These are phyloP conservation scores for Echites panduratus DNA, from an alignment of 257 asterid species.

Conservation along the genomic window DNA sequence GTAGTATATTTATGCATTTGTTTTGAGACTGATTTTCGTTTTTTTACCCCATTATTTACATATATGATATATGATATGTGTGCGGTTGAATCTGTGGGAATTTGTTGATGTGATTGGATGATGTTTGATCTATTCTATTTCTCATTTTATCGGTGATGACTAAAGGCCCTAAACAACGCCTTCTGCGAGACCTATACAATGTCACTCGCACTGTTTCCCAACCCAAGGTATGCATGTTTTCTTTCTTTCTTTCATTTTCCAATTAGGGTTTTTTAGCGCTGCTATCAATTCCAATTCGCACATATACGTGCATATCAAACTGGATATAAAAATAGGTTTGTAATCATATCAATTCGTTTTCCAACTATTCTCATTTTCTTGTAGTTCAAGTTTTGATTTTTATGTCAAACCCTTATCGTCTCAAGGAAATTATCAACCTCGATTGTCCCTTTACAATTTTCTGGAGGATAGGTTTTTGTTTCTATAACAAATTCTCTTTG, in stretches of 20 bases:
- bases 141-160: constrained; percentile 42
- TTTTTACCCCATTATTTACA: background rate
- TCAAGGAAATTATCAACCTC: constrained; percentile 8
- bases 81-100: constrained; percentile 1
- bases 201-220: constrained; percentile 42
- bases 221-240: constrained; percentile 43
- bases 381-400: constrained; percentile 5
- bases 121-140: constrained; percentile 39
- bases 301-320: background rate
- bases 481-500: background rate
- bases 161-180: constrained; percentile 39
- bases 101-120: constrained; percentile 6
- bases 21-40: background rate
- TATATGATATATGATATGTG: background rate
- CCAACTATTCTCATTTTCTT: background rate
- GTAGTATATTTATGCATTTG: background rate
- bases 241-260: background rate
- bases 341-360: background rate
- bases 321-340: background rate
- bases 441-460: constrained; percentile 8
- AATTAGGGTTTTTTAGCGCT: constrained; percentile 39
- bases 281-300: background rate
- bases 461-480: constrained; percentile 14
- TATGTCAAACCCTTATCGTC: background rate
- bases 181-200: constrained; percentile 47